These are phyloP conservation scores for Penicillium ochrochloron DNA, from an alignment of 495 filamentous ascomycete species.

Conservation along the genomic window DNA sequence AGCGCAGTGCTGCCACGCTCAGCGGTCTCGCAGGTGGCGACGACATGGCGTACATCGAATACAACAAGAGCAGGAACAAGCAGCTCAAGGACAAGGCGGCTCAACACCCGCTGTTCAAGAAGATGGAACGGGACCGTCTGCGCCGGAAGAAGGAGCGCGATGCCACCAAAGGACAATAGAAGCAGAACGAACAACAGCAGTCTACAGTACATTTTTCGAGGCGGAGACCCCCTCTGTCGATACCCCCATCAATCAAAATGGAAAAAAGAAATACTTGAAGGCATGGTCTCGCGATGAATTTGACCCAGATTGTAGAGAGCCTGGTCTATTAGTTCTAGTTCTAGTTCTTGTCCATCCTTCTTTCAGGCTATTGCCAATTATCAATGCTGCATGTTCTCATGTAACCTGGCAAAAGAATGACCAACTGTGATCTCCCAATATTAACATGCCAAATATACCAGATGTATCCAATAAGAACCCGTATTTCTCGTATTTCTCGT, in stretches of 20 bases:
- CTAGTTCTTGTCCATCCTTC: not conserved
- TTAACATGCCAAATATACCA: not conserved
- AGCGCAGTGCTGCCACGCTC: conserved; percentile 81
- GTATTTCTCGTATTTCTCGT: not conserved
- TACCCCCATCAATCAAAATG: not conserved
- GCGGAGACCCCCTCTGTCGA: not conserved
- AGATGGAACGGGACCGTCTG: conserved; percentile 75
- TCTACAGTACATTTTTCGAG: not conserved
- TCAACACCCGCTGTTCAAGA: conserved; percentile 75
- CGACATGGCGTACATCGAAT: conserved; percentile 96
- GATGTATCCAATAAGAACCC: not conserved
- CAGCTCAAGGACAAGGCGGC: conserved; percentile 74
- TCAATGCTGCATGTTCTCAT: not conserved
- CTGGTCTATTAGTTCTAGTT: not conserved
- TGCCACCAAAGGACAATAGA: conserved; percentile 7
- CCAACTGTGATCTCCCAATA: not conserved
- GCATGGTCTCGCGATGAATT: not conserved
- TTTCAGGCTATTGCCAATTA: not conserved
- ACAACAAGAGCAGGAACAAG: conserved; percentile 75
- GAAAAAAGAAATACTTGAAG: not conserved
- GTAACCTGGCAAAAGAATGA: not conserved
- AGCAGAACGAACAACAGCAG: not conserved
- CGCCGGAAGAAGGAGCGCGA: conserved; percentile 61
- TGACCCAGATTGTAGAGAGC: not conserved
- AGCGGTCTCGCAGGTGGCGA: conserved; percentile 86